Percentiles rank a stretch among this genome's conserved stretches.
phyloP scores from a whole-genome alignment of 805 yeast species.

The Spathaspora boniae region DNA sequence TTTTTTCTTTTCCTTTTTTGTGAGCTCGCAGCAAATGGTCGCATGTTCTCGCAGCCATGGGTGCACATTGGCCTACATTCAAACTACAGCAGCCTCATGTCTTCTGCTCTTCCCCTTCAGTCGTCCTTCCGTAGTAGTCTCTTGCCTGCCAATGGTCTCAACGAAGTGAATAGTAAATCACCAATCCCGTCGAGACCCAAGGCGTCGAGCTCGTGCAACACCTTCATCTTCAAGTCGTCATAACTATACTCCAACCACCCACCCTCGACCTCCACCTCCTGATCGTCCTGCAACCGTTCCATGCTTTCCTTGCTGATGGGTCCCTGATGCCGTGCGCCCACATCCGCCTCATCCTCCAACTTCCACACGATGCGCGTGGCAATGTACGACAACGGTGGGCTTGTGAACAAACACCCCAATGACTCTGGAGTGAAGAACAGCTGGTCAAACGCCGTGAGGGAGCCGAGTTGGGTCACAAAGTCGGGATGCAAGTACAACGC shows the following conservation, averaged over 20 bases:
- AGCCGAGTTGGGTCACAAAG: slow-evolving; percentile 29
- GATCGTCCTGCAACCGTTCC: slow-evolving; percentile 22
- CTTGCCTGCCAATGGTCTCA: slow-evolving; percentile 40
- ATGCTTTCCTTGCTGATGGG: slow-evolving; percentile 48
- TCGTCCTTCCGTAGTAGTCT: slow-evolving; percentile 2
- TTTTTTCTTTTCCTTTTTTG: too few relatives aligned
- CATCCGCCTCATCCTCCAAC: slow-evolving; percentile 40
- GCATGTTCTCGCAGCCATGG: too few relatives aligned
- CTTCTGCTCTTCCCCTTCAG: neutral
- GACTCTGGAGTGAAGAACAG: slow-evolving; percentile 9
- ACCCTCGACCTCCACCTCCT: slow-evolving; percentile 13
- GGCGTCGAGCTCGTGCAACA: slow-evolving; percentile 40
- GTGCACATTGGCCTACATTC: too few relatives aligned
- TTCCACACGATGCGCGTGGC: slow-evolving; percentile 43
- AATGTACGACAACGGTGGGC: slow-evolving; percentile 49
- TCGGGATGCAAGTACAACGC: slow-evolving; percentile 36
- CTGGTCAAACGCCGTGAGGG: slow-evolving; percentile 26
- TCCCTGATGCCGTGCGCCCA: slow-evolving; percentile 45
- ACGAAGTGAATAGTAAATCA: slow-evolving; percentile 49
- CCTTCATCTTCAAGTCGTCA: slow-evolving; percentile 43
- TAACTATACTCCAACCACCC: slow-evolving; percentile 39
- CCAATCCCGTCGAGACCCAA: slow-evolving; percentile 49
- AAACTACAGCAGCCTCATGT: too few relatives aligned
- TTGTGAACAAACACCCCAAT: slow-evolving; percentile 44
- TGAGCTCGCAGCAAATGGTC: too few relatives aligned